Evolutionary conservation across 345 rosid genomes (phyloP).

Genomic region (Citrus australasica): DNA sequence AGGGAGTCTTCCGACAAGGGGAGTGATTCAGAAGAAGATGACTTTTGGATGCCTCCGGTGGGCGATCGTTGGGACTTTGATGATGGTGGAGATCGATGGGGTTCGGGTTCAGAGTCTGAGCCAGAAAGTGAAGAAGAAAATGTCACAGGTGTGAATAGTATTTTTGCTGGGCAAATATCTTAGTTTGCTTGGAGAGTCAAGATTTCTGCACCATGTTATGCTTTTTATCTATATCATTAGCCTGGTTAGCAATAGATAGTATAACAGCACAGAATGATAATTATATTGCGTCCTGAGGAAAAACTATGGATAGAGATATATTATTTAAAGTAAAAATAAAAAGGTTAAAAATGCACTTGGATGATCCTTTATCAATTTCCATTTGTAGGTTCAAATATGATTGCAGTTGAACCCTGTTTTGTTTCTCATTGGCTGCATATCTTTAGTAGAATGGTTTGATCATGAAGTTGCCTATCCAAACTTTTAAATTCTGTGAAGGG

Average conservation of each 20-base stretch:
- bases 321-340: background rate
- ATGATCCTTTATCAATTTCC: background rate
- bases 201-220: background rate
- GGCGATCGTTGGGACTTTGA: constrained; percentile 86
- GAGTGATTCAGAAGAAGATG: constrained; percentile 55
- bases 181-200: background rate
- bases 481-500: background rate
- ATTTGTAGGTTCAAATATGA: background rate
- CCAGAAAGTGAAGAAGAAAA: constrained; percentile 41
- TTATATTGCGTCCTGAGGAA: background rate
- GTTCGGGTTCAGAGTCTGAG: constrained; percentile 52
- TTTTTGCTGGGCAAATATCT: background rate
- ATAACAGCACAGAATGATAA: background rate
- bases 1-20: constrained; percentile 36
- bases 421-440: no score
- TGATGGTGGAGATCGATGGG: constrained; percentile 62
- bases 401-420: background rate
- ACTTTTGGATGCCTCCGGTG: constrained; percentile 83
- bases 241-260: background rate
- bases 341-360: background rate
- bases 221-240: background rate
- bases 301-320: background rate
- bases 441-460: background rate
- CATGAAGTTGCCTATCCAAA: background rate
- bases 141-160: constrained; percentile 37